phyloP scores from a whole-genome alignment of 176 grass and related monocot genomes.

The Puya raimondii region DNA sequence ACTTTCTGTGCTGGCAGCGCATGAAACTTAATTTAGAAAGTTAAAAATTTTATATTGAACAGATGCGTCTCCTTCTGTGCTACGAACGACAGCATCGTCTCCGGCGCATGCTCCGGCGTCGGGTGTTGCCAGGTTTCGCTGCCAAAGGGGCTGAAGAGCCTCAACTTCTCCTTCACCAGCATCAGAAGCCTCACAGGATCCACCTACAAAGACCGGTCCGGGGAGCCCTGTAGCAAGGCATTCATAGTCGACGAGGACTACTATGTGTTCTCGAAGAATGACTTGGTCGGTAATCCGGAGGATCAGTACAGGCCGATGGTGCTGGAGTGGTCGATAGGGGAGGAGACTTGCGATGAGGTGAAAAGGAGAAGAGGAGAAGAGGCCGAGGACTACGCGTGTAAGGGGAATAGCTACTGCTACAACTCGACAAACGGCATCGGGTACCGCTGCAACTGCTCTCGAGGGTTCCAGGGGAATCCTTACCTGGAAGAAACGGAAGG shows the following conservation, averaged over 20 bases:
- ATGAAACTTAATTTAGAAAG: too few relatives aligned
- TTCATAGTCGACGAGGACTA: constrained; percentile 3
- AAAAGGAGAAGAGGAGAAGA: background rate
- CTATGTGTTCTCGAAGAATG: background rate
- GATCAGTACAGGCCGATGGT: background rate
- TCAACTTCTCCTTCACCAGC: constrained; percentile 21
- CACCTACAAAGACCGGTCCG: background rate
- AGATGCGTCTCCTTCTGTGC: constrained; percentile 29
- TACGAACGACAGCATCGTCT: background rate
- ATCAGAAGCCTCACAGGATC: background rate
- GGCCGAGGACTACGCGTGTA: constrained; percentile 5
- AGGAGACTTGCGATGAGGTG: constrained; percentile 17
- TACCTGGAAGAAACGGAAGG: background rate
- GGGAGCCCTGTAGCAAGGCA: constrained; percentile 10
- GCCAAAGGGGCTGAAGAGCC: constrained; percentile 16
- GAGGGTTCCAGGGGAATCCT: constrained; percentile 31
- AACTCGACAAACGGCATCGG: constrained; percentile 17
- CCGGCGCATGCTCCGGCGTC: constrained; percentile 41
- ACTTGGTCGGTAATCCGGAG: too few relatives aligned
- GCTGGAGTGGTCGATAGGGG: constrained; percentile 31
- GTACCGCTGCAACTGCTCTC: constrained; percentile 34
- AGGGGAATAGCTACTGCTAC: constrained; percentile 3
- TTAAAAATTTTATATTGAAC: too few relatives aligned
- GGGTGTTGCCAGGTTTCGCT: constrained; percentile 44
- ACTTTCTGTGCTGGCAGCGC: too few relatives aligned